Conservation (phyloP, 305 asterid species). For the Fraxinus angustifolia region DNA sequence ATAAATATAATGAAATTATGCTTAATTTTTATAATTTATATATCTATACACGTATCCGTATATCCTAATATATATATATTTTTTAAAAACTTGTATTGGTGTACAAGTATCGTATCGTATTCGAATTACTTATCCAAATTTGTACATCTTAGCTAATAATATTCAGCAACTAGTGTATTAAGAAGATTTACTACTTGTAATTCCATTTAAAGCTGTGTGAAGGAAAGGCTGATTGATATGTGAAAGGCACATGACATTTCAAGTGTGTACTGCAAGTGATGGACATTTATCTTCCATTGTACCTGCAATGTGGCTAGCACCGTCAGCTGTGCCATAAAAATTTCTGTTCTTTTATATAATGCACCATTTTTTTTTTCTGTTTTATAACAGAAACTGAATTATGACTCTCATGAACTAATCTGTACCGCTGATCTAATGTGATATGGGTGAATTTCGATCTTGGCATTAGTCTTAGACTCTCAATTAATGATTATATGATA, state of each 20-base stretch:
- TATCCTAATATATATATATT: no score
- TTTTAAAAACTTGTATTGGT: no score
- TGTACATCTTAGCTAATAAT: not conserved
- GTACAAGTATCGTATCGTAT: not conserved
- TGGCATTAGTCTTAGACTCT: constrained; percentile 7
- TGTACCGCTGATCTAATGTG: not conserved
- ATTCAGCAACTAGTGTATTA: not conserved
- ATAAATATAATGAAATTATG: no score
- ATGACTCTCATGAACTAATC: not conserved
- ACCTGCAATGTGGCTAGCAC: not conserved
- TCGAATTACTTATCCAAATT: not conserved
- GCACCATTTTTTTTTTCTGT: not conserved
- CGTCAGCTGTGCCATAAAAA: not conserved
- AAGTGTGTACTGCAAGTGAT: not conserved
- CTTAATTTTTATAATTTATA: no score
- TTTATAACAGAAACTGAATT: not conserved
- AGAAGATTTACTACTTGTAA: not conserved
- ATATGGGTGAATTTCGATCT: constrained; percentile 7
- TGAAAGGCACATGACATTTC: not conserved
- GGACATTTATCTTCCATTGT: not conserved
- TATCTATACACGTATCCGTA: no score
- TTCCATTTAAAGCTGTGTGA: not conserved
- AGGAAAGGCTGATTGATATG: not conserved
- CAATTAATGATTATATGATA: not conserved
- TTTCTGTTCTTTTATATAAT: not conserved